Conservation (phyloP, 2,329 filamentous ascomycete species). For the Phyllosticta paracitricarpa region DNA sequence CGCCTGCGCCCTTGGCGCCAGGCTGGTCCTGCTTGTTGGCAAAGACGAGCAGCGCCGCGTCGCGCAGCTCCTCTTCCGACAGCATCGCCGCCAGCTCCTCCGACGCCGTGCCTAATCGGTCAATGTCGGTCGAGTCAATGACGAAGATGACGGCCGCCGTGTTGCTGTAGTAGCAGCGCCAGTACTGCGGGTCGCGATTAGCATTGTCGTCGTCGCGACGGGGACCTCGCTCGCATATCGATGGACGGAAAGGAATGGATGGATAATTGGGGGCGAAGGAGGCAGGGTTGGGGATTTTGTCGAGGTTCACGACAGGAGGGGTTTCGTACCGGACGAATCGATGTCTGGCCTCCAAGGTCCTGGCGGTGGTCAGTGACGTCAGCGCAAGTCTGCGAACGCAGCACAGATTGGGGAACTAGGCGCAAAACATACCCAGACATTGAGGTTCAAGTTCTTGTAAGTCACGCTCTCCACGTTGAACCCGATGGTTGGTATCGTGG, state of each 20-base stretch:
- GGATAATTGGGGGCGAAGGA: neutral
- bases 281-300: neutral
- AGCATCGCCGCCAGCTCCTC: conserved; percentile 93
- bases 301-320: neutral
- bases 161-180: conserved; percentile 99
- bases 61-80: conserved; percentile 91
- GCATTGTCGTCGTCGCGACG: neutral
- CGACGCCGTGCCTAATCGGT: conserved; percentile 80
- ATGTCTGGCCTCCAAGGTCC: conserved; percentile 97
- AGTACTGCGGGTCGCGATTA: conserved; percentile 48
- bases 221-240: neutral
- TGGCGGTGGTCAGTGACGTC: conserved; percentile 22
- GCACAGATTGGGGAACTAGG: neutral
- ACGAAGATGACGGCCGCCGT: conserved; percentile 98
- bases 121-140: conserved; percentile 95
- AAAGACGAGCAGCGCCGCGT: conserved; percentile 86
- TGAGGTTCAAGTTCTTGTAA: conserved; percentile 97
- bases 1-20: conserved; percentile 88
- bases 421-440: conserved; percentile 70
- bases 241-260: neutral
- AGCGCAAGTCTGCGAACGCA: neutral
- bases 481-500: conserved; percentile 96
- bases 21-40: conserved; percentile 99
- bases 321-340: conserved; percentile 59
- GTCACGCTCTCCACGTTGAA: conserved; percentile 99